Evolutionary conservation across 768 basidiomycete genomes (phyloP).

Genomic region (Suillus ampliporus): DNA sequence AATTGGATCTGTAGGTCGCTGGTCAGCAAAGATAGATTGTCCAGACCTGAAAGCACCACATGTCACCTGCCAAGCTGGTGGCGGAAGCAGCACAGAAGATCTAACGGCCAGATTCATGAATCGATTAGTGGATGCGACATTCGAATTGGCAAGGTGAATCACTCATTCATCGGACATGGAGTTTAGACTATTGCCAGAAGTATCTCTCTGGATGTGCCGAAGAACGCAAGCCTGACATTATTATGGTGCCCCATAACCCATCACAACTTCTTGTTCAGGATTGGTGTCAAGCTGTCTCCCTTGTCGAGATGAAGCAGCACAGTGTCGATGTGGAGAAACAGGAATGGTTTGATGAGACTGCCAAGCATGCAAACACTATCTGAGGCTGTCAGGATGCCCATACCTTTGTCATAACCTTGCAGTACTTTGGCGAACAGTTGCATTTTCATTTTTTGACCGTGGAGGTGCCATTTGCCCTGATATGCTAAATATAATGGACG

Average conservation of each 20-base stretch:
- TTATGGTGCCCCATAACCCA: neutral
- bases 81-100: too few relatives aligned
- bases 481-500: too few relatives aligned
- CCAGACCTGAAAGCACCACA: too few relatives aligned
- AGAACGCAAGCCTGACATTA: neutral
- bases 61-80: too few relatives aligned
- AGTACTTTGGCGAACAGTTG: neutral
- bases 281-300: neutral
- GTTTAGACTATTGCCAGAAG: neutral
- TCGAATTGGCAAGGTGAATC: too few relatives aligned
- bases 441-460: neutral
- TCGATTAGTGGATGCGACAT: too few relatives aligned
- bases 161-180: too few relatives aligned
- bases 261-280: neutral
- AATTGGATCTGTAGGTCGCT: too few relatives aligned
- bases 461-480: too few relatives aligned
- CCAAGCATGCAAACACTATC: neutral
- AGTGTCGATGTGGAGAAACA: neutral
- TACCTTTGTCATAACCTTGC: neutral
- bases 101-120: too few relatives aligned
- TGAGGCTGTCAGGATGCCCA: neutral
- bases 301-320: neutral
- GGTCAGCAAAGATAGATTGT: too few relatives aligned
- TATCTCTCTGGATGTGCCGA: neutral
- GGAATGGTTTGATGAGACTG: neutral